A percentile compares a stretch with the other conserved stretches of the same genome.
Conservation (phyloP, 2,329 filamentous ascomycete species). For the Phaeosphaeriaceae sp. region DNA sequence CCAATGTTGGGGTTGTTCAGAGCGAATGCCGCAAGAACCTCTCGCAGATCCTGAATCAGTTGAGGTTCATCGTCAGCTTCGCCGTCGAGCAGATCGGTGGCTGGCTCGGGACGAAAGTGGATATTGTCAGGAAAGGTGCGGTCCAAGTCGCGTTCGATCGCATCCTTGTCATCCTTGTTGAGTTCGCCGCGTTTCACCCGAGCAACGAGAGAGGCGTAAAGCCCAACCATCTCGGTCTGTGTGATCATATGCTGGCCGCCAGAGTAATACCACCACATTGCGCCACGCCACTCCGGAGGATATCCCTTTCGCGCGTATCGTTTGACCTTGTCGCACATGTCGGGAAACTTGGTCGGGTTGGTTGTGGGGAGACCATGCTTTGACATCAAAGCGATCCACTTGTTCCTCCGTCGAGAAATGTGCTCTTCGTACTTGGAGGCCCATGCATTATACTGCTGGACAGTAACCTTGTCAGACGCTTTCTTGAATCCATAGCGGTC, state of each 20-base stretch:
- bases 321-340: constrained; percentile 82
- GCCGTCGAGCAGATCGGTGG: constrained; percentile 38
- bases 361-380: constrained; percentile 77
- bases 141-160: constrained; percentile 92
- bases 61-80: constrained; percentile 66
- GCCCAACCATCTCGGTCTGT: constrained; percentile 68
- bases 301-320: constrained; percentile 92
- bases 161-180: constrained; percentile 79
- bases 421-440: constrained; percentile 76
- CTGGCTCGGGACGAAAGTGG: constrained; percentile 75
- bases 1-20: constrained; percentile 90
- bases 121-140: constrained; percentile 95
- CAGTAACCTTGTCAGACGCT: constrained; percentile 76
- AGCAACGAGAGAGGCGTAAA: constrained; percentile 75
- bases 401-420: constrained; percentile 74
- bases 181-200: constrained; percentile 68
- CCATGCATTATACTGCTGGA: constrained; percentile 84
- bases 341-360: constrained; percentile 78
- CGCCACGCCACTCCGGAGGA: constrained; percentile 91
- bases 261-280: constrained; percentile 96
- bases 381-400: constrained; percentile 81
- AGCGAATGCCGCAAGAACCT: constrained; percentile 87
- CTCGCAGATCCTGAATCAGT: constrained; percentile 81
- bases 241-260: constrained; percentile 81
- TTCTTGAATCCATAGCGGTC: constrained; percentile 96